Evolutionary conservation across 2,329 filamentous ascomycete species (phyloP).

Genomic region (Pestalotiopsis sp.): DNA sequence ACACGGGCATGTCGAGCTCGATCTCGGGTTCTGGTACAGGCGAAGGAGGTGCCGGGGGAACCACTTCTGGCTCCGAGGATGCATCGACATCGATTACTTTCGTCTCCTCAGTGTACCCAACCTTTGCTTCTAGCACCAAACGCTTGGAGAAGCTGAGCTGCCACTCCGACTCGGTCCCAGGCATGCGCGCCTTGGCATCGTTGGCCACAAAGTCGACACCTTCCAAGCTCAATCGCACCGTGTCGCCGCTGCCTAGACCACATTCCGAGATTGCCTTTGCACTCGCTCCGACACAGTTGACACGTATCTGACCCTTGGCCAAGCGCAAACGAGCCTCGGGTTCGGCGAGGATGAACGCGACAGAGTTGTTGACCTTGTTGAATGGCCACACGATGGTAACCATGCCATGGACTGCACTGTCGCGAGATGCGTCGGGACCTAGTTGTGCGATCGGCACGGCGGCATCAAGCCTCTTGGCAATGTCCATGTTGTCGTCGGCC

Average conservation of each 20-base stretch:
- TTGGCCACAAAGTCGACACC: slow-evolving; percentile 68
- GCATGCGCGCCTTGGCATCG: slow-evolving; percentile 46
- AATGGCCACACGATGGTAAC: slow-evolving; percentile 92
- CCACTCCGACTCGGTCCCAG: slow-evolving; percentile 58
- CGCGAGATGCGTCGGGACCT: slow-evolving; percentile 45
- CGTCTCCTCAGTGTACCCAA: slow-evolving; percentile 48
- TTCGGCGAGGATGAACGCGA: slow-evolving; percentile 82
- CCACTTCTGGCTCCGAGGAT: slow-evolving; percentile 20
- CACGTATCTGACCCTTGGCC: slow-evolving; percentile 77
- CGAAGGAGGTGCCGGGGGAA: neutral
- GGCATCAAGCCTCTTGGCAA: slow-evolving; percentile 18
- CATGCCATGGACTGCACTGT: slow-evolving; percentile 64
- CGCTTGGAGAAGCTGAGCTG: slow-evolving; percentile 58
- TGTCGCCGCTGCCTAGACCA: slow-evolving; percentile 77
- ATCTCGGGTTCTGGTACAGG: neutral
- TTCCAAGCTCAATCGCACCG: slow-evolving; percentile 68
- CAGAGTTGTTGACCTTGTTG: slow-evolving; percentile 72
- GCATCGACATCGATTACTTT: slow-evolving; percentile 58
- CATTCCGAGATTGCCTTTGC: slow-evolving; percentile 70
- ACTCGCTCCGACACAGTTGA: slow-evolving; percentile 71
- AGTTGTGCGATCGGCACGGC: slow-evolving; percentile 60
- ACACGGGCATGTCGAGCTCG: neutral
- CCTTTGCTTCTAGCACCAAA: slow-evolving; percentile 50
- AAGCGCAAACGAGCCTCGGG: slow-evolving; percentile 80
- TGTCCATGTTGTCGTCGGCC: slow-evolving; percentile 18